Evolutionary conservation across 129 eudicot species (phyloP).

Genomic region (Chrysanthemum lavandulifolium): DNA sequence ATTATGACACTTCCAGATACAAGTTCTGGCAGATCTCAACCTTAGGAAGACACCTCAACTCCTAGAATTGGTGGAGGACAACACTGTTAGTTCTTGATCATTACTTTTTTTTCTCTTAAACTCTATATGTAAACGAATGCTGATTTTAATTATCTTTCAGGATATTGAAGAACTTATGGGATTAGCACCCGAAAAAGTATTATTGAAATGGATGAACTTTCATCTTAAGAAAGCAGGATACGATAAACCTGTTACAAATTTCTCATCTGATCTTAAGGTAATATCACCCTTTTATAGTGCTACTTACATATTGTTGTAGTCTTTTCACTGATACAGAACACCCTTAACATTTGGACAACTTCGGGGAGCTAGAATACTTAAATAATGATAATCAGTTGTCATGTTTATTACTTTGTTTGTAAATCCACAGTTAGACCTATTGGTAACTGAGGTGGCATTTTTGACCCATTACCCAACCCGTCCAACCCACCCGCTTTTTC

Average conservation of each 20-base stretch:
- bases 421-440: not conserved
- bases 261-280: conserved; percentile 91
- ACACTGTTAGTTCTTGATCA: conserved; percentile 43
- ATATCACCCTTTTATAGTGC: not conserved
- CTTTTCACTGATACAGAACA: not conserved
- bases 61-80: conserved; percentile 83
- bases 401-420: not conserved
- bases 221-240: conserved; percentile 94
- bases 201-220: conserved; percentile 92
- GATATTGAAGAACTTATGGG: conserved; percentile 91
- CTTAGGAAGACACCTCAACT: conserved; percentile 96
- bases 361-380: not conserved
- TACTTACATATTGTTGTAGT: not conserved
- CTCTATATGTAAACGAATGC: conserved; percentile 3
- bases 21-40: conserved; percentile 90
- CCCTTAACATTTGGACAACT: not conserved
- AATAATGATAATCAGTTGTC: not conserved
- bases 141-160: conserved; percentile 35
- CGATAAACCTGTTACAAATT: conserved; percentile 73
- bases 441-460: not conserved
- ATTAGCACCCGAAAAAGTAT: conserved; percentile 83
- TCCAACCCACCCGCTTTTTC: not conserved
- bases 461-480: not conserved
- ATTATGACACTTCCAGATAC: conserved; percentile 54
- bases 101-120: not conserved